Evolutionary conservation across 2,329 filamentous ascomycete genomes (phyloP).

Genomic region (Sclerotinia borealis): DNA sequence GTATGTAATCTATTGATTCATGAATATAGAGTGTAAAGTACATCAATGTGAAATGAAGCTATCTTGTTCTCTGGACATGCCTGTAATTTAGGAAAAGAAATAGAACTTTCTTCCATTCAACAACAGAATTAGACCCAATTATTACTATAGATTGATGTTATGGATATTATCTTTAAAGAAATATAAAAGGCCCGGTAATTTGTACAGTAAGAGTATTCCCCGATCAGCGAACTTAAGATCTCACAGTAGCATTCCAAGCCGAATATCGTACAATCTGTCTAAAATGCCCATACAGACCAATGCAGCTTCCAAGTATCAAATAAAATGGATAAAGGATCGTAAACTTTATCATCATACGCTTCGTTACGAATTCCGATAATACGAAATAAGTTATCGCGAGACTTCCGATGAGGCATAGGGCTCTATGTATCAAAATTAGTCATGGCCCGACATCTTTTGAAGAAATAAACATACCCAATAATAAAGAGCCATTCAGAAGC

Average conservation of each 20-base stretch:
- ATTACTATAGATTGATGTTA: neutral
- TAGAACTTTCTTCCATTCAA: too few species aligned
- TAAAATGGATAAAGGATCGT: constrained; percentile 40
- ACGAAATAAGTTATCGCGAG: constrained; percentile 42
- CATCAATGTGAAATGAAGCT: too few species aligned
- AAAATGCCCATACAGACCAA: constrained; percentile 14
- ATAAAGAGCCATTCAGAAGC: constrained; percentile 43
- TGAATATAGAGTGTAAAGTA: too few species aligned
- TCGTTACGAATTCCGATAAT: constrained; percentile 40
- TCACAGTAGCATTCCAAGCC: constrained; percentile 41
- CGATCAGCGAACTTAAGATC: constrained; percentile 10
- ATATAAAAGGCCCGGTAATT: neutral
- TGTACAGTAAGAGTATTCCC: too few species aligned
- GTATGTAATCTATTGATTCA: too few species aligned
- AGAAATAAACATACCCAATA: constrained; percentile 34
- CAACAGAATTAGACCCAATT: too few species aligned
- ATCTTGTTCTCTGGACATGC: too few species aligned
- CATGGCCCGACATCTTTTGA: too few species aligned
- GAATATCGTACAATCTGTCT: constrained; percentile 34
- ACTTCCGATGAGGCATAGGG: constrained; percentile 39
- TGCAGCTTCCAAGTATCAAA: constrained; percentile 21
- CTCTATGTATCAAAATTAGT: too few species aligned
- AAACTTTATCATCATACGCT: constrained; percentile 38
- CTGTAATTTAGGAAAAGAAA: too few species aligned
- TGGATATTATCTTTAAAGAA: too few species aligned